phyloP scores from a whole-genome alignment of 208 protist species.

The Crithidia sp. region DNA sequence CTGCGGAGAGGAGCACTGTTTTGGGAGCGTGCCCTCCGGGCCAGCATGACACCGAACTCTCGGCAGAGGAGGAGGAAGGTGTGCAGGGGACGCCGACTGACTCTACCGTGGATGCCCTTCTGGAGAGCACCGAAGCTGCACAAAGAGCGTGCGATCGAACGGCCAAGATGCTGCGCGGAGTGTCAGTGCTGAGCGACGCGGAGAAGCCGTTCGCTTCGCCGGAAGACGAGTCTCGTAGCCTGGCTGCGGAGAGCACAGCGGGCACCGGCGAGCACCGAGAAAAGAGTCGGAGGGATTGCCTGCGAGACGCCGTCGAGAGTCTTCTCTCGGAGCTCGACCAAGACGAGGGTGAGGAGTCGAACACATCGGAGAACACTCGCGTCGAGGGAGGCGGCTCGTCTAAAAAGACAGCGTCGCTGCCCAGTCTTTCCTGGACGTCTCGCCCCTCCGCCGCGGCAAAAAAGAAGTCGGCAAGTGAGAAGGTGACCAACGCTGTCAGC shows the following conservation, averaged over 20 bases:
- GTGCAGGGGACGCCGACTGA: background rate
- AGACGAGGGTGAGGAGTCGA: background rate
- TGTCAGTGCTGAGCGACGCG: constrained; percentile 11
- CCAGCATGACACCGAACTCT: background rate
- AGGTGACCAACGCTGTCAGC: background rate
- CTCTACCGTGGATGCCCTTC: constrained; percentile 1
- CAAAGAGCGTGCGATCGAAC: constrained; percentile 23
- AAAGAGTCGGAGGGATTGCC: constrained; percentile 10
- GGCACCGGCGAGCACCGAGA: background rate
- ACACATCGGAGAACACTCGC: background rate
- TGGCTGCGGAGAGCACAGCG: background rate
- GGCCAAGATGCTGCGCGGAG: constrained; percentile 19
- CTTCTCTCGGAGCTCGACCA: constrained; percentile 16
- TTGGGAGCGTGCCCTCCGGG: background rate
- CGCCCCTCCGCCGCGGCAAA: background rate
- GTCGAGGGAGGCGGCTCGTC: background rate
- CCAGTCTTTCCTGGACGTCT: constrained; percentile 8
- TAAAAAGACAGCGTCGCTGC: background rate
- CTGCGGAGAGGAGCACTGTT: background rate
- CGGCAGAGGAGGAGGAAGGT: background rate
- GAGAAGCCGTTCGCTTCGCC: constrained; percentile 29
- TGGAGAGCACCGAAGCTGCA: constrained; percentile 1
- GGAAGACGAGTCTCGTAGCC: background rate
- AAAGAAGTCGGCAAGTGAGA: background rate
- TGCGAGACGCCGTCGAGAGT: constrained; percentile 5